Evolutionary conservation across 2,329 filamentous ascomycete species (phyloP).

Genomic region (Pyrenophora seminiperda): DNA sequence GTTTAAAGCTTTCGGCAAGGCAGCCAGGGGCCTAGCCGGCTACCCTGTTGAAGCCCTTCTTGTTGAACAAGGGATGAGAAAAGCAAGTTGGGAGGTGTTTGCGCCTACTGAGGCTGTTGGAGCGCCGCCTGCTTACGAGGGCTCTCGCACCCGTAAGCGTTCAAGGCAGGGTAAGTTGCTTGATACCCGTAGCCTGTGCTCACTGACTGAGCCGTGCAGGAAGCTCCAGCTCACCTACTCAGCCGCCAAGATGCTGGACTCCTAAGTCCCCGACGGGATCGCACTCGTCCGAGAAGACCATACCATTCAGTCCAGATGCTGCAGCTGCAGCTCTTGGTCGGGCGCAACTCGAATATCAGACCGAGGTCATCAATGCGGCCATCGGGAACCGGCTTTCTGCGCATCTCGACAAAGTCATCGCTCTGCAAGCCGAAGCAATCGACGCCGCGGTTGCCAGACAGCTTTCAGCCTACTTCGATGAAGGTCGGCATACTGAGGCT

Average conservation of each 20-base stretch:
- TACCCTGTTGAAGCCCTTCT: constrained; percentile 14
- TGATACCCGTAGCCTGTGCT: not conserved
- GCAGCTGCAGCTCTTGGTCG: constrained; percentile 5
- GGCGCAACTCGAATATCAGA: not conserved
- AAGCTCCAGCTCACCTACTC: not conserved
- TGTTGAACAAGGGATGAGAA: constrained; percentile 9
- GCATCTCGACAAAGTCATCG: not conserved
- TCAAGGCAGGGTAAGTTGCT: constrained; percentile 9
- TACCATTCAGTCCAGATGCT: constrained; percentile 10
- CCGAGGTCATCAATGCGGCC: not conserved
- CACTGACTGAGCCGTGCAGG: constrained; percentile 3
- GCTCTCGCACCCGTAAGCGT: constrained; percentile 10
- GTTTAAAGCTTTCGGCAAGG: constrained; percentile 18
- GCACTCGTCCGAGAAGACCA: constrained; percentile 13
- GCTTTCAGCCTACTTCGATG: not conserved
- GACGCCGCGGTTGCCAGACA: constrained; percentile 1
- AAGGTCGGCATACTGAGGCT: not conserved
- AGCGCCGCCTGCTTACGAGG: constrained; percentile 18
- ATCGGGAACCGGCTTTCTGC: not conserved
- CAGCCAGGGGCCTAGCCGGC: constrained; percentile 1
- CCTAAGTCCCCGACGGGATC: constrained; percentile 7
- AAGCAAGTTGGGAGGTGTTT: constrained; percentile 18
- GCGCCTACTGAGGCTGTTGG: constrained; percentile 6
- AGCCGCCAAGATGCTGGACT: constrained; percentile 1
- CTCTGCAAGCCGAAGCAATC: constrained; percentile 1